Conservation (phyloP, 2,329 filamentous ascomycete species). For the Fusarium avenaceum region DNA sequence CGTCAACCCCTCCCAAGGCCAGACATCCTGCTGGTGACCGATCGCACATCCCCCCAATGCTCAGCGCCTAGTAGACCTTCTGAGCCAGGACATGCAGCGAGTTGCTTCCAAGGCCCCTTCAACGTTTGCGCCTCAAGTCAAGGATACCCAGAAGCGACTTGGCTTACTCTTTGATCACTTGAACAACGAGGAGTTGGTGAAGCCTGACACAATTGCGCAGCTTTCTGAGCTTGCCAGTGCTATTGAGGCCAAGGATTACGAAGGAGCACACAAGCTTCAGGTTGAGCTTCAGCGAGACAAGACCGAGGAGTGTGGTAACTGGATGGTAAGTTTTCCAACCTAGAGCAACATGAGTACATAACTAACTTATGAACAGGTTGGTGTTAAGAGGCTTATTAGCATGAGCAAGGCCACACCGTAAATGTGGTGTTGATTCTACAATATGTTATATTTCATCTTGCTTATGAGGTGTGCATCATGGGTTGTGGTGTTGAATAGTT, state of each 20-base stretch:
- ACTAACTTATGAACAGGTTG: slow-evolving; percentile 70
- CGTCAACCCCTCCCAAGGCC: slow-evolving; percentile 64
- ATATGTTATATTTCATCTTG: slow-evolving; percentile 41
- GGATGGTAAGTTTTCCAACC: slow-evolving; percentile 76
- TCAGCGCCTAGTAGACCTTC: slow-evolving; percentile 82
- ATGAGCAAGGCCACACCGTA: slow-evolving; percentile 83
- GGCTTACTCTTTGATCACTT: slow-evolving; percentile 96
- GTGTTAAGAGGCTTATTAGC: slow-evolving; percentile 81
- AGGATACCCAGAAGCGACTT: slow-evolving; percentile 93
- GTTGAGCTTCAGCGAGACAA: slow-evolving; percentile 82
- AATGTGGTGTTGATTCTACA: slow-evolving; percentile 33
- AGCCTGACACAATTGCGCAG: slow-evolving; percentile 80
- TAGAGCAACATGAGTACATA: background rate
- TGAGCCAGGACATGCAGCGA: slow-evolving; percentile 87
- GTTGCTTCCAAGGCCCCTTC: slow-evolving; percentile 87
- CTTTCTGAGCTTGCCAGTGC: slow-evolving; percentile 75
- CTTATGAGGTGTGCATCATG: slow-evolving; percentile 19
- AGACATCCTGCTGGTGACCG: slow-evolving; percentile 89
- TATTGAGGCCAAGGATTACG: slow-evolving; percentile 77
- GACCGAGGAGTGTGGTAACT: slow-evolving; percentile 84
- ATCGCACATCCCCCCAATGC: slow-evolving; percentile 87
- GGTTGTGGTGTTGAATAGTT: slow-evolving; percentile 39
- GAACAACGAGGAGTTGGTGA: slow-evolving; percentile 93
- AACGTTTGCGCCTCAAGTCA: slow-evolving; percentile 89
- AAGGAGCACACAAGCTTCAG: slow-evolving; percentile 75